Conservation (phyloP, 805 yeast genomes). For the Teunomyces pallodes region DNA sequence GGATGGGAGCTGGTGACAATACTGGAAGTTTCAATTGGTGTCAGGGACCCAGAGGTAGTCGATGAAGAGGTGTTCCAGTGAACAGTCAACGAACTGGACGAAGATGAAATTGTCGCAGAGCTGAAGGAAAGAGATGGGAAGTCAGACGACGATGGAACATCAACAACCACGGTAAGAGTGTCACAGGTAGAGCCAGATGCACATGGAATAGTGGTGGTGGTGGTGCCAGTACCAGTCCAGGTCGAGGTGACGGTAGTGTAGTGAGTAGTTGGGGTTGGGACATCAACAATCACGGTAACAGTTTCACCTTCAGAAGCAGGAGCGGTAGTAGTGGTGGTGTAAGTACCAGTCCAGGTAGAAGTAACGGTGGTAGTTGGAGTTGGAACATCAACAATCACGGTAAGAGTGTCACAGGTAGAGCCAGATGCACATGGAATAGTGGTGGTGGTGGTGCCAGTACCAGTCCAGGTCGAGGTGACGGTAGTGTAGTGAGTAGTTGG, state of each 20-base stretch:
- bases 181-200: background rate
- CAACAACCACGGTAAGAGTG: background rate
- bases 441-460: slow-evolving; percentile 1
- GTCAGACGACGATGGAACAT: background rate
- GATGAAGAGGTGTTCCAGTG: background rate
- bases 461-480: slow-evolving; percentile 13
- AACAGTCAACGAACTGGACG: background rate
- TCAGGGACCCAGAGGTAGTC: background rate
- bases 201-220: slow-evolving; percentile 6
- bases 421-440: slow-evolving; percentile 6
- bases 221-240: slow-evolving; percentile 11
- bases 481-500: slow-evolving; percentile 8
- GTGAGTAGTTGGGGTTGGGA: slow-evolving; percentile 7
- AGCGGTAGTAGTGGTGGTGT: background rate
- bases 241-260: slow-evolving; percentile 11
- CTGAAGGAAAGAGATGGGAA: background rate
- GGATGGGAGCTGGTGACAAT: too few relatives aligned
- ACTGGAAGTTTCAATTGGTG: background rate
- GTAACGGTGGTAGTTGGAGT: slow-evolving; percentile 6
- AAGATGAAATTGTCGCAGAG: background rate
- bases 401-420: slow-evolving; percentile 9
- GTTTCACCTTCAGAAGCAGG: slow-evolving; percentile 7
- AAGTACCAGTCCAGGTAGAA: background rate
- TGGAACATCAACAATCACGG: slow-evolving; percentile 14
- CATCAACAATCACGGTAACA: slow-evolving; percentile 12